Evolutionary conservation across 371 early-diverging fungal species (phyloP).

Genomic region (Mucor plumbeus): DNA sequence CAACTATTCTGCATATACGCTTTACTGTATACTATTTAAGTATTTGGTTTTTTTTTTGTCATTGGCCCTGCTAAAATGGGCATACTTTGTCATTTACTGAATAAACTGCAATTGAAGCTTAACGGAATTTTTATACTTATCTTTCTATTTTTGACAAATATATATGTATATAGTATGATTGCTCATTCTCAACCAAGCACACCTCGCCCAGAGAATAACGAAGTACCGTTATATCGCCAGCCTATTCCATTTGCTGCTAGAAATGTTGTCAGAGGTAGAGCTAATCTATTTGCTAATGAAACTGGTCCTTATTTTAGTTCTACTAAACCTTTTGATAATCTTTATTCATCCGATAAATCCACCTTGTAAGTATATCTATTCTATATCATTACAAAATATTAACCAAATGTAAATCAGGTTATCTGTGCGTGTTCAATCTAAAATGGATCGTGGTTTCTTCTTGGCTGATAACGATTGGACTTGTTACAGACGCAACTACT

Average conservation of each 20-base stretch:
- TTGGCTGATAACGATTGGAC: constrained; percentile 80
- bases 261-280: constrained; percentile 20
- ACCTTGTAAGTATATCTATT: constrained; percentile 39
- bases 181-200: constrained; percentile 38
- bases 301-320: constrained; percentile 32
- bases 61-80: no score
- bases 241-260: constrained; percentile 20
- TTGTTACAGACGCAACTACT: constrained; percentile 89
- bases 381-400: constrained; percentile 8
- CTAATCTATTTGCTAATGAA: constrained; percentile 28
- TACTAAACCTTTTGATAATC: constrained; percentile 55
- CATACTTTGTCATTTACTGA: no score
- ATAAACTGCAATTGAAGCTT: no score
- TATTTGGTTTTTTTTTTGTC: no score
- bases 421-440: constrained; percentile 56
- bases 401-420: constrained; percentile 16
- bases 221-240: constrained; percentile 13
- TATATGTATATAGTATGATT: constrained; percentile 22
- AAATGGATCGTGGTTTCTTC: constrained; percentile 78
- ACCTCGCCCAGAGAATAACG: constrained; percentile 29
- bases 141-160: background rate
- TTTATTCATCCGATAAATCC: constrained; percentile 57
- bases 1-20: no score
- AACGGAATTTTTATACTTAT: background rate
- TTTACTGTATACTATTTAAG: no score